Evolutionary conservation across 768 basidiomycete genomes (phyloP), one percentile per base, ranked within the genome.

Genomic region (Pleurotus citrinopileatus): DNA sequence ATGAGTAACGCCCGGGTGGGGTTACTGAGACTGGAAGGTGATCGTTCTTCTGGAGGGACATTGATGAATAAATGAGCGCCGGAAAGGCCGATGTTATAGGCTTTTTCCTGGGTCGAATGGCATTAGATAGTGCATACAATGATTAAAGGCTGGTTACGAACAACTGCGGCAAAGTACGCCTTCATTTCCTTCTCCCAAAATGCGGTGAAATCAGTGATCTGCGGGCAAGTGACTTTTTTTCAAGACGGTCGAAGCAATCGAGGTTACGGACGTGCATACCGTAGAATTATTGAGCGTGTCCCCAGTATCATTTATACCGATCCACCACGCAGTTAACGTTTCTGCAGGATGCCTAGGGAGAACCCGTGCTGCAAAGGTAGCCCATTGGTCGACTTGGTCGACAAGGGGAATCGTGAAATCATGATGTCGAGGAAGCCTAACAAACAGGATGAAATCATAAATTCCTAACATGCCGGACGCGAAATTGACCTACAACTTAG

Each of bases 231-330:
- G n/a, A n/a, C n/a, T n/a, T n/a, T n/a, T n/a, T 51, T 44, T 52
- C 52, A 19, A 38, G 13, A 32, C 25, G 12, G 22, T 13, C 23
- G 17, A 6, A 28, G 29, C 32, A 6, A 32, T 13, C 15, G 25
- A 9, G n/a, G 13, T 8, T 10, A 38, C 9, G 34, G n/a, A 22
- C 3, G 17, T 25, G 7, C 59, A 23, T 59, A 71, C 69, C 12
- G 71, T 70, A 8, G 69, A 52, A 56, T 79, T 80, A 25, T 61
- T 62, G 22, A 76, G 51, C 1, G 74, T 74, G 60, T 83, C 81
- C 8, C 79, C 77, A 7, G 79, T 81, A 58, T 82, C 80, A 64
- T 81, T 83, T 51, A 81, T 81, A 7, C 81, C 80, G 53, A 81
- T 81, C 79, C 79, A 83, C 80, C 80, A 83, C 3, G 72, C 68